phyloP scores from a whole-genome alignment of 768 basidiomycete species.

The Austroboletus eburneus region DNA sequence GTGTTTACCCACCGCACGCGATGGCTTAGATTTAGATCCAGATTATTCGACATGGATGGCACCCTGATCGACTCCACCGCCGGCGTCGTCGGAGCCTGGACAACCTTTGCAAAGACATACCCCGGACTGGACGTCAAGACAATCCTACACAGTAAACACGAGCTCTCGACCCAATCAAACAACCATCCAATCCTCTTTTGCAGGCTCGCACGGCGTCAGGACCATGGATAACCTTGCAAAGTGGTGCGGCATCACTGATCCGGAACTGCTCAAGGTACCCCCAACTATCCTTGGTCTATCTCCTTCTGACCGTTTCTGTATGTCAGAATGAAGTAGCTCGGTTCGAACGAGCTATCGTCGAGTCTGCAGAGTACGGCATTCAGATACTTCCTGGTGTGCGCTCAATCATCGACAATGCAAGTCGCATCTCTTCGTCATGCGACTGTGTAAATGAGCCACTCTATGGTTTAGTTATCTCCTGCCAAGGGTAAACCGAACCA shows the following conservation, averaged over 20 bases:
- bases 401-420: constrained; percentile 53
- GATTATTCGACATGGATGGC: constrained; percentile 82
- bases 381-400: constrained; percentile 70
- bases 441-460: neutral
- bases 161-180: neutral
- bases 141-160: constrained; percentile 54
- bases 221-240: constrained; percentile 76
- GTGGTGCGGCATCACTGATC: constrained; percentile 66
- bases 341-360: constrained; percentile 76
- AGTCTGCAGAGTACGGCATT: constrained; percentile 58
- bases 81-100: constrained; percentile 82
- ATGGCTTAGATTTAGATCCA: constrained; percentile 21
- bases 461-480: constrained; percentile 21
- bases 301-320: constrained; percentile 5
- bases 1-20: neutral
- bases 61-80: constrained; percentile 80
- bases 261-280: constrained; percentile 63
- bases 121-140: constrained; percentile 55
- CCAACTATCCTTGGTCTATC: neutral
- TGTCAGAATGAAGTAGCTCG: constrained; percentile 63
- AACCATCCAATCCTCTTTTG: neutral
- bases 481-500: constrained; percentile 45
- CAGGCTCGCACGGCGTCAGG: constrained; percentile 79
- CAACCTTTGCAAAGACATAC: constrained; percentile 67
- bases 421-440: neutral